Base-by-base conservation (phyloP, 345 rosid species). In the Garcia nutans region DNA sequence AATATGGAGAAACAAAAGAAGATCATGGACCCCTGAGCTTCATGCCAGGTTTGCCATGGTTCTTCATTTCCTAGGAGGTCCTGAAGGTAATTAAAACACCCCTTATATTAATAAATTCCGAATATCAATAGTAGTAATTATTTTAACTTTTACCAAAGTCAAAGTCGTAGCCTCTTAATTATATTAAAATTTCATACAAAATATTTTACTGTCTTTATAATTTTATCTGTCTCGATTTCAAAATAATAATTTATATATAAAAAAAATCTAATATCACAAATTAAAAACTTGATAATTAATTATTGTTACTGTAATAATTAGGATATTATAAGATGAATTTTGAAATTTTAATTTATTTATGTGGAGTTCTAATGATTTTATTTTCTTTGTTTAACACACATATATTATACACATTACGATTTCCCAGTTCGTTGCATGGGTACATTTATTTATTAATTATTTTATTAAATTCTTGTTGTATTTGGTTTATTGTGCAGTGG, bases 11-110 rank as follows among this genome's bases (percentile, higher is more conserved):
- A 70, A 52, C 17, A 33, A 74, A 1, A 74, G 76, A 59, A 78
- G 78, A 57, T 41, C 70, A 56, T 85, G 87, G 87, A 62, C 79
- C 8, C 63, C 68, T 2, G 69, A 78, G 71, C 85, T 82, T 50
- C 85, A 82, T 58, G 59, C 65, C 16, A 75, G 80, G 47, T 85
- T 85, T 73, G 37, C 75, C 28, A 44, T 60, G 26, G 82, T 65
- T 60, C 37, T 85, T 26, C 71, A 77, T 15, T 42, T 22, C 41
- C 75, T 76, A 37, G 85, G 84, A 57, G 84, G 87, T 17, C 74
- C 66, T 26, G 57, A 77, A 70, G 85, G 85, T 82, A 68, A 49
- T 68, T 24, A 28, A 28, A 1, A 28, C 31, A 23, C 3, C 49
- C 2, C 13, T 47, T 3, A 9, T 47, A 8, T 2, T 28, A 28